Evolutionary conservation across 495 filamentous ascomycete species (phyloP).

Genomic region (Hyaloscypha bicolor): DNA sequence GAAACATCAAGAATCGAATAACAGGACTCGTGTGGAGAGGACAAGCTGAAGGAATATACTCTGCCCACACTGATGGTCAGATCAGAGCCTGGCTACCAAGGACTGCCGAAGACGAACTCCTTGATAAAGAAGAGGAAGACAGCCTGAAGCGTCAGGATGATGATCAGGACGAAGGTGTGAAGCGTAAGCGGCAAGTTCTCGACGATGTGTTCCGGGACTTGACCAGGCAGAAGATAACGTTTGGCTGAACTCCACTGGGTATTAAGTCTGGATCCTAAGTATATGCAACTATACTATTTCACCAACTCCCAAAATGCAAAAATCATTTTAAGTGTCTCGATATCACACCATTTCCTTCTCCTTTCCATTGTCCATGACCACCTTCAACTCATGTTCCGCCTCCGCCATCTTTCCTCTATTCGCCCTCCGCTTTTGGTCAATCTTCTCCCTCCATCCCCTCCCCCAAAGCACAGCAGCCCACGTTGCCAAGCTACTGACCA

Average conservation of each 20-base stretch:
- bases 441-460: conserved; percentile 52
- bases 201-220: conserved; percentile 58
- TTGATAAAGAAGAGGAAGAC: conserved; percentile 44
- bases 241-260: conserved; percentile 32
- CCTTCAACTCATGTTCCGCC: conserved; percentile 3
- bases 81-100: conserved; percentile 61
- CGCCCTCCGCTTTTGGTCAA: conserved; percentile 47
- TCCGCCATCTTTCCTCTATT: conserved; percentile 22
- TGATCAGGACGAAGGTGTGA: conserved; percentile 40
- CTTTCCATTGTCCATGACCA: conserved; percentile 12
- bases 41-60: conserved; percentile 43
- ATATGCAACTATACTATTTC: not conserved
- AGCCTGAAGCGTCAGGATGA: conserved; percentile 16
- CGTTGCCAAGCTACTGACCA: conserved; percentile 57
- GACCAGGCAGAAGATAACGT: conserved; percentile 57
- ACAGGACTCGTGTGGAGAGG: conserved; percentile 74
- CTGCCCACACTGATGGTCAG: conserved; percentile 53
- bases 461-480: conserved; percentile 53
- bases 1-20: conserved; percentile 57
- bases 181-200: conserved; percentile 59
- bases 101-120: conserved; percentile 47
- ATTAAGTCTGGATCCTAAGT: conserved; percentile 7
- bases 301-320: not conserved
- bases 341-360: conserved; percentile 27
- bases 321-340: not conserved